Evolutionary conservation across 2,329 filamentous ascomycete genomes (phyloP).

Genomic region (Cytospora piceae): DNA sequence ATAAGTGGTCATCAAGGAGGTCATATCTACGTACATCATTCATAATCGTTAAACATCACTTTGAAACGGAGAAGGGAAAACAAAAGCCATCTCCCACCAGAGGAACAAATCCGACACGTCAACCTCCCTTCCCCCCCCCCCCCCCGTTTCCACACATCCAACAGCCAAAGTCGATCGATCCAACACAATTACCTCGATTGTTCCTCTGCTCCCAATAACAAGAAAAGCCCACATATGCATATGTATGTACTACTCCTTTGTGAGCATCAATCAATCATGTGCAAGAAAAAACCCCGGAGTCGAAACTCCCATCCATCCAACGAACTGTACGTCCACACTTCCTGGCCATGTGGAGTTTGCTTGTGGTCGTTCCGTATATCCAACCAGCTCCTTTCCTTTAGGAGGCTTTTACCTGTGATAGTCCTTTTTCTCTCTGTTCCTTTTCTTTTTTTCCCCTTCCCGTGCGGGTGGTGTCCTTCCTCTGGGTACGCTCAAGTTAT

Average conservation of each 20-base stretch:
- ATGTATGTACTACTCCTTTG: not conserved
- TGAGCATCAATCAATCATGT: not conserved
- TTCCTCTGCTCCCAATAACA: not conserved
- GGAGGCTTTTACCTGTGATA: not conserved
- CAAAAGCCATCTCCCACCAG: not conserved
- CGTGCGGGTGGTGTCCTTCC: not conserved
- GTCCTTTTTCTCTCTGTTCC: not conserved
- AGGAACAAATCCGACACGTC: not conserved
- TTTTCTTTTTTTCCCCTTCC: not conserved
- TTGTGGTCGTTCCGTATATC: not conserved
- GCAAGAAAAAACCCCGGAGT: not conserved
- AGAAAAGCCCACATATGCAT: not conserved
- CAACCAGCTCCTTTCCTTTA: not conserved
- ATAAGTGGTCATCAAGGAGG: not conserved
- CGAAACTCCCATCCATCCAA: not conserved
- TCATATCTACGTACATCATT: constrained; percentile 11
- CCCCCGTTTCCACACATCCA: not conserved
- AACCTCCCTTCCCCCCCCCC: not conserved
- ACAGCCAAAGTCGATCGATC: not conserved
- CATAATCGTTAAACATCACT: constrained; percentile 6
- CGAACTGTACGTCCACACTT: not conserved
- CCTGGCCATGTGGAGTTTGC: not conserved
- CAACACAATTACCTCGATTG: not conserved
- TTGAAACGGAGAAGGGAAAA: not conserved
- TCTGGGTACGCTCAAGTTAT: not conserved